Base-by-base conservation (phyloP, 129 eudicot species). In the Heracleum sosnowskyi region DNA sequence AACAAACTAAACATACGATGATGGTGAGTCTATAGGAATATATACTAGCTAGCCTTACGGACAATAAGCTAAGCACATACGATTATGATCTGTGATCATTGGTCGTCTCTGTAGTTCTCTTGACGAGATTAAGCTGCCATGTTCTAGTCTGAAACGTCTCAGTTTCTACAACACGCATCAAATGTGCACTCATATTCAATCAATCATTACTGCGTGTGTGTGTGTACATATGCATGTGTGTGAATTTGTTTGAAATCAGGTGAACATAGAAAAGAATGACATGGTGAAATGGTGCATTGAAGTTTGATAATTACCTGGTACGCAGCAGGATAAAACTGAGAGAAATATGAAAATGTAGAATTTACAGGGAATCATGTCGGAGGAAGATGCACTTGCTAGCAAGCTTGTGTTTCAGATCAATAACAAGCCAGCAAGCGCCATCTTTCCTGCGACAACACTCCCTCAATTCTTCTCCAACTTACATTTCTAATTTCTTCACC, bases 371-470 rank as follows among this genome's bases (percentile, higher is more conserved):
- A 36, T 57, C 7, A n/a, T 76, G 70, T 39, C 45, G 70, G n/a
- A 18, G n/a, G 49, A 60, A 76, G 69, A 36, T 36, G 72, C 55
- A 20, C 49, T 49, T 63, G 75, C 57, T 49, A 5, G n/a, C 17
- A n/a, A n/a, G n/a, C 0, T 22, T 6, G n/a, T 53, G 62, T 51
- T 31, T 44, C 47, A 11, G 16, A 49, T 7, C 1, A 8, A 24
- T 15, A 31, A 62, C 29, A 13, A 17, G 64, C 12, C 16, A 60
- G 77, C 76, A 83, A 75, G 87, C 82, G 89, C 28, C 92, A 88
- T 85, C 83, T 83, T 77, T 88, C 89, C 87, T 88, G 92, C 92
- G 92, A 88, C 92, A 83, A 7, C 55, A 79, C 24, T 47, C 80
- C 82, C 72, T 78, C 69, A 79, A 66, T 77, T 75, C 80, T 82